Base-by-base conservation (phyloP, 192 early-diverging fungal species). In the Linnemannia hyalina region DNA sequence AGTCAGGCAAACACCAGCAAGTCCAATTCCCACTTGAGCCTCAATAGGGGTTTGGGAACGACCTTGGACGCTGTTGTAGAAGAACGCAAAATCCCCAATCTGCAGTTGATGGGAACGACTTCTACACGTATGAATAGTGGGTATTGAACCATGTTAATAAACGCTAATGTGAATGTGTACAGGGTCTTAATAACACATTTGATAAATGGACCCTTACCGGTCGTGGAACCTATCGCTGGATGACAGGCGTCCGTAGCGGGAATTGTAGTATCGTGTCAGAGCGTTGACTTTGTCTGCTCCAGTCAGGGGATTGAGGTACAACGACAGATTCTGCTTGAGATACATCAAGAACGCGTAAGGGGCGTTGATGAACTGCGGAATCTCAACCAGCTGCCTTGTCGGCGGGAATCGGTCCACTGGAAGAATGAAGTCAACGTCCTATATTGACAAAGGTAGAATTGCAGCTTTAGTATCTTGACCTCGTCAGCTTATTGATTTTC, bases 351-450 rank as follows among this genome's bases (percentile, higher is more conserved):
- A 95, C 2, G 93, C 85, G 75, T 88, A 90, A 23, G 91, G 91
- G 49, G 92, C 91, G 35, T 89, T 84, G 20, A 97, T 87, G 29
- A 90, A 79, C 22, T 68, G 44, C 8, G 95, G 94, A 57, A 96
- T 85, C 23, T 81, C 72, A 47, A 95, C 77, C 5, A 73, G 83
- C 74, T 87, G 80, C 4, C 83, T 70, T 44, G 81, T 73, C 10
- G 88, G 81, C 15, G 91, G 89, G 6, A 83, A 26, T 75, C 91
- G 88, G n/a, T 91, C 85, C 36, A 92, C 84, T 0, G 95, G 95
- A 0, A 97, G 80, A 72, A 96, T 94, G 76, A 97, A 96, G 44
- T 96, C 95, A 23, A 95, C 89, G 88, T 97, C 96, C 92, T 93
- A 88, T 44, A 35, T 26, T 40, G 32, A 73, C 10, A 52, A 29